Conservation (phyloP, 2,329 filamentous ascomycete species). For the Coniochaeta ligniaria region DNA sequence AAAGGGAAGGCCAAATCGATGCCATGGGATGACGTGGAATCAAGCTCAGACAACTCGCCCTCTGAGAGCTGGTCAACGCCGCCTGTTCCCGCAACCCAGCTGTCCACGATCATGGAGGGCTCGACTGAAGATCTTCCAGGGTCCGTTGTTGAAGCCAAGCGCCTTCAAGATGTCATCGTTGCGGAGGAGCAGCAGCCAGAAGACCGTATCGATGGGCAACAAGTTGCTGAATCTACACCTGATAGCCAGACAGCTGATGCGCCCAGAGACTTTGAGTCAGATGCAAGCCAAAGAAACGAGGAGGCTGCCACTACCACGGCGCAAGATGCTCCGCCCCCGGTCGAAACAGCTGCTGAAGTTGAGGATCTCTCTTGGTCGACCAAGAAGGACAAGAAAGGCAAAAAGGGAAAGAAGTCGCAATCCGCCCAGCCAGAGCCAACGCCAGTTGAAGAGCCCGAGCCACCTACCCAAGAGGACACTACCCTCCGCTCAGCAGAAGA, state of each 20-base stretch:
- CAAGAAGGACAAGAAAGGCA: conserved; percentile 14
- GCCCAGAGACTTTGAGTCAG: neutral
- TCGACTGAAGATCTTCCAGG: neutral
- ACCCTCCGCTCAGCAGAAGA: neutral
- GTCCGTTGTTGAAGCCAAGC: neutral
- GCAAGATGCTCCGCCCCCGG: neutral
- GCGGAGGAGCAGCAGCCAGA: neutral
- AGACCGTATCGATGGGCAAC: neutral
- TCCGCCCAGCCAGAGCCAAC: conserved; percentile 3
- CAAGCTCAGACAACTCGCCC: neutral
- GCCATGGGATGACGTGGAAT: neutral
- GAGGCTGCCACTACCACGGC: neutral
- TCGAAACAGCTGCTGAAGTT: neutral
- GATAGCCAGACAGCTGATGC: neutral
- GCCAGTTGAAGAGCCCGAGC: neutral
- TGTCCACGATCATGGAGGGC: conserved; percentile 1
- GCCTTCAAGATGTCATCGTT: neutral
- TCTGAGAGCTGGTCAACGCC: neutral
- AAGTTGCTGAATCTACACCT: neutral
- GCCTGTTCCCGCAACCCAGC: neutral
- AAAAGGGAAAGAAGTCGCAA: conserved; percentile 18
- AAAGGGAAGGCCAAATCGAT: conserved; percentile 8
- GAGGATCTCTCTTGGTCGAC: neutral
- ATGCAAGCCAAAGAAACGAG: neutral
- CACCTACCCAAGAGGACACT: neutral